Evolutionary conservation across 495 filamentous ascomycete genomes (phyloP).

Genomic region (Monascus purpureus): DNA sequence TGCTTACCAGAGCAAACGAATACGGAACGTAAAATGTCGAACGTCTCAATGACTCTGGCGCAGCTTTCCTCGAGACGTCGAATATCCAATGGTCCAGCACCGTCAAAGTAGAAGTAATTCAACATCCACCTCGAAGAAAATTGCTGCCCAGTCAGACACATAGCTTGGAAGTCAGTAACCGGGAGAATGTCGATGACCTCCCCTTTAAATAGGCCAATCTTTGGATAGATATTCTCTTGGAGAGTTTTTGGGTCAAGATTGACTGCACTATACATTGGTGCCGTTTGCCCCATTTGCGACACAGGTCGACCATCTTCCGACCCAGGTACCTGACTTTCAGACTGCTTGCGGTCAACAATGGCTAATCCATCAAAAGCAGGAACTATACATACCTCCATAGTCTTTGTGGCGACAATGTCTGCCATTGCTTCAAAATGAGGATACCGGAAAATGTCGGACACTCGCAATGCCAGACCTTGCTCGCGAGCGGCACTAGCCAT

Average conservation of each 20-base stretch:
- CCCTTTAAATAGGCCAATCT: conserved; percentile 40
- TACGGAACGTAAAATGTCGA: conserved; percentile 57
- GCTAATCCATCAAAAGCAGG: too few species aligned
- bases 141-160: conserved; percentile 47
- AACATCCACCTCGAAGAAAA: conserved; percentile 35
- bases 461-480: conserved; percentile 39
- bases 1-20: conserved; percentile 43
- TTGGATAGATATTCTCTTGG: conserved; percentile 35
- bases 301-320: too few species aligned
- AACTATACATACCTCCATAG: conserved; percentile 4
- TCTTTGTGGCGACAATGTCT: conserved; percentile 14
- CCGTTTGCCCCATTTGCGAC: too few species aligned
- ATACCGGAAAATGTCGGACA: conserved; percentile 36
- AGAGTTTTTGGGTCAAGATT: conserved; percentile 27
- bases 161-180: conserved; percentile 48
- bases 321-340: too few species aligned
- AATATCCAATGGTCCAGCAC: conserved; percentile 32
- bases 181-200: conserved; percentile 46
- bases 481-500: conserved; percentile 44
- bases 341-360: too few species aligned
- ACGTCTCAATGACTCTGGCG: conserved; percentile 32
- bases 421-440: conserved; percentile 36
- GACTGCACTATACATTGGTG: background rate
- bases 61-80: conserved; percentile 30
- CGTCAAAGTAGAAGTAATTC: conserved; percentile 46